phyloP scores from a whole-genome alignment of 148 eudicot species.

The Rhododendron ferrugineum region DNA sequence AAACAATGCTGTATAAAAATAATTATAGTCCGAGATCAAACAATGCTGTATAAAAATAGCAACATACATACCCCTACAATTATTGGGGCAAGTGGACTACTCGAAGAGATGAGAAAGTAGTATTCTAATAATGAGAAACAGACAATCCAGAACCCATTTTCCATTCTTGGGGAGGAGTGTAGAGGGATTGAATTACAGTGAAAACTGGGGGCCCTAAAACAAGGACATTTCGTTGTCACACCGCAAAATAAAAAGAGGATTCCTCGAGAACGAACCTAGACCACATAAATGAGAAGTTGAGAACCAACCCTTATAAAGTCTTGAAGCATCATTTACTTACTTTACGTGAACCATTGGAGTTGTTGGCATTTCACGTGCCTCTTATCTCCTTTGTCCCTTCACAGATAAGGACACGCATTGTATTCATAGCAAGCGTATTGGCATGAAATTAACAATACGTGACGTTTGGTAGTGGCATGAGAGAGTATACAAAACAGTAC shows the following conservation, averaged over 20 bases:
- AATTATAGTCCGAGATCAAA: neutral
- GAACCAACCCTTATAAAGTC: neutral
- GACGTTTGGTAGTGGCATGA: neutral
- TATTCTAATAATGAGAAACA: neutral
- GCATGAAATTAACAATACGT: neutral
- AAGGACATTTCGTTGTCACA: neutral
- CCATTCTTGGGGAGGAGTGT: neutral
- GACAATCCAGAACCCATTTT: neutral
- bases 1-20: neutral
- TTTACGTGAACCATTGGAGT: neutral
- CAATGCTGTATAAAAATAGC: neutral
- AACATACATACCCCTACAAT: neutral
- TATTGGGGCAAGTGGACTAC: neutral
- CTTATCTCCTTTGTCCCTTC: conserved; percentile 1
- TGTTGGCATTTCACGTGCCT: conserved; percentile 6
- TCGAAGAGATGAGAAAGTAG: neutral
- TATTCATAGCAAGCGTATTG: neutral
- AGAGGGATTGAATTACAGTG: neutral
- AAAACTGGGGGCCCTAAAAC: neutral
- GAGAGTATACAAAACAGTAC: no score
- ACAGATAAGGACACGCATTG: neutral
- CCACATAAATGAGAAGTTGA: conserved; percentile 2
- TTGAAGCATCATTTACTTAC: neutral
- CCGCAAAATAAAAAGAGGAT: neutral
- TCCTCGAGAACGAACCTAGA: neutral